Evolutionary conservation across 768 basidiomycete species (phyloP).

Genomic region (Kwoniella botswanensis): DNA sequence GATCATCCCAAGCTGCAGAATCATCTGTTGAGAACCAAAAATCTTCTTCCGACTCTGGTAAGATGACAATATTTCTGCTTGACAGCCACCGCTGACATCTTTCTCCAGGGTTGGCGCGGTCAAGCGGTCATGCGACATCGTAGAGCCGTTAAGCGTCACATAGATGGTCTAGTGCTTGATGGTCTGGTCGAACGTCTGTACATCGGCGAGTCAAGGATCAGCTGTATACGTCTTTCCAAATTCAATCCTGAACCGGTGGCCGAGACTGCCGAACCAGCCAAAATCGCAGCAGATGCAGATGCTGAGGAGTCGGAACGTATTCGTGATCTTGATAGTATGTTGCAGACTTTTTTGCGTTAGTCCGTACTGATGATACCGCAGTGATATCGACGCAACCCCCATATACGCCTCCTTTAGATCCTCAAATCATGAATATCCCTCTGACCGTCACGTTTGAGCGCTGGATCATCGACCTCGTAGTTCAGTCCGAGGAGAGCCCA

Average conservation of each 20-base stretch:
- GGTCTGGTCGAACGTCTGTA: slow-evolving; percentile 39
- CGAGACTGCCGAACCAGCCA: not conserved
- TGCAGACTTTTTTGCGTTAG: not conserved
- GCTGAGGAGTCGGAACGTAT: not conserved
- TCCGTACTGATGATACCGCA: not conserved
- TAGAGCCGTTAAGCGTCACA: slow-evolving; percentile 33
- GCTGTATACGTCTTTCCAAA: slow-evolving; percentile 44
- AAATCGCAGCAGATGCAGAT: not conserved
- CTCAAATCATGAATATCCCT: slow-evolving; percentile 17
- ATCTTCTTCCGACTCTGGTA: slow-evolving; percentile 38
- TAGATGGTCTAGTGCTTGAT: slow-evolving; percentile 31
- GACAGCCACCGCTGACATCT: not conserved
- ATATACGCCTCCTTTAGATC: slow-evolving; percentile 16
- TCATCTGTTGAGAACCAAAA: slow-evolving; percentile 34
- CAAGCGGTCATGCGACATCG: slow-evolving; percentile 26
- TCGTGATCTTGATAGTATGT: slow-evolving; percentile 24
- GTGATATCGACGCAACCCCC: slow-evolving; percentile 18
- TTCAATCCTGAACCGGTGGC: slow-evolving; percentile 39
- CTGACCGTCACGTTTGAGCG: slow-evolving; percentile 31
- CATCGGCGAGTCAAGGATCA: slow-evolving; percentile 32
- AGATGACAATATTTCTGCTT: slow-evolving; percentile 8
- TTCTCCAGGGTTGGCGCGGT: slow-evolving; percentile 39
- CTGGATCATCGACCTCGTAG: slow-evolving; percentile 27
- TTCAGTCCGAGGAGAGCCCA: slow-evolving; percentile 18
- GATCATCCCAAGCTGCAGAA: slow-evolving; percentile 47